Conservation (phyloP, 805 yeast species). For the Saccharomycopsis amapae region DNA sequence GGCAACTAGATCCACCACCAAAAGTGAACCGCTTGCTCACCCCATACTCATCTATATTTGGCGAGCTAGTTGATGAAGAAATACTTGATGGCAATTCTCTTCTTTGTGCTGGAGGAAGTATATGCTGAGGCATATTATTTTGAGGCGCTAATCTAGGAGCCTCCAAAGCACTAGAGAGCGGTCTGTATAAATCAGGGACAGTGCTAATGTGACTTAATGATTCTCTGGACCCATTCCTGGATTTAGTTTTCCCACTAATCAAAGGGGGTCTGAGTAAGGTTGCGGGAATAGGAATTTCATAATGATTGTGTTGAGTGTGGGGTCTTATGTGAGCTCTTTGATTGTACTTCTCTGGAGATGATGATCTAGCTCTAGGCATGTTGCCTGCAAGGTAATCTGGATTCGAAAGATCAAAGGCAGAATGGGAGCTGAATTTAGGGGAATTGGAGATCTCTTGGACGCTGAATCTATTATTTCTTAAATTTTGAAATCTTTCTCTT, state of each 20-base stretch:
- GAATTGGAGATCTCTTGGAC: not conserved
- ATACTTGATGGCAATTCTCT: too few species aligned
- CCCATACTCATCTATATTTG: too few species aligned
- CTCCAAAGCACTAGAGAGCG: too few species aligned
- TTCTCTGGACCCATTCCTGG: not conserved
- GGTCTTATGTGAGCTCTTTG: slow-evolving; percentile 7
- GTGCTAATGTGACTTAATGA: too few species aligned
- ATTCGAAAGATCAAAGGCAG: slow-evolving; percentile 13
- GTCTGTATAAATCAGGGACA: too few species aligned
- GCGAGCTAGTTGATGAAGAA: too few species aligned
- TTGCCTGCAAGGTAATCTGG: slow-evolving; percentile 5
- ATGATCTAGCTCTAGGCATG: slow-evolving; percentile 4
- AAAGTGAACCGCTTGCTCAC: too few species aligned
- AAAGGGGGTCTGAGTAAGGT: slow-evolving; percentile 14
- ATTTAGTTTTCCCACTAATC: slow-evolving; percentile 7
- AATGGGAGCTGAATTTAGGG: not conserved
- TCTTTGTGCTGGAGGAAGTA: too few species aligned
- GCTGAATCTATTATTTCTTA: slow-evolving; percentile 5
- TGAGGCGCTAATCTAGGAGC: too few species aligned
- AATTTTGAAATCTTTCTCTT: slow-evolving; percentile 6
- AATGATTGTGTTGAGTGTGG: slow-evolving; percentile 3
- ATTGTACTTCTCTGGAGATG: slow-evolving; percentile 7
- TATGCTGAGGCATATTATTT: too few species aligned
- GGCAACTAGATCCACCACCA: too few species aligned
- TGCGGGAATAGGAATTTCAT: slow-evolving; percentile 17